Conservation (phyloP, 768 basidiomycete genomes). For the Rhodocollybia butyracea region DNA sequence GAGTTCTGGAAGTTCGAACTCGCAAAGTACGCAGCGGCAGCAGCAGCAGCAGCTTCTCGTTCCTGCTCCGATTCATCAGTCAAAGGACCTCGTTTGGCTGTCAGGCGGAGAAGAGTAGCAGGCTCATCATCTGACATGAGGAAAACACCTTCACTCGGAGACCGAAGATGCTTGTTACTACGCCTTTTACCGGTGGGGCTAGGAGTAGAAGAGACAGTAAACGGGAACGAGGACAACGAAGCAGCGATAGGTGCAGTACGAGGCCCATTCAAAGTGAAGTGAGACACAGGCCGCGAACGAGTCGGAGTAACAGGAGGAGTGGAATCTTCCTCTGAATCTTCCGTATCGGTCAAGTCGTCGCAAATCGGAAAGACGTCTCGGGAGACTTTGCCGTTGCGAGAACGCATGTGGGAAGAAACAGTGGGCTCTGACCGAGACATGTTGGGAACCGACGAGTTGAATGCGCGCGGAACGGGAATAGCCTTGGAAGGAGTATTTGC, state of each 20-base stretch:
- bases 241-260: conserved; percentile 50
- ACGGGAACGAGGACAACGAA: conserved; percentile 33
- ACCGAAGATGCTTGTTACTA: conserved; percentile 47
- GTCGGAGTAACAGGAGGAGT: conserved; percentile 54
- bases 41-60: conserved; percentile 27
- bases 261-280: conserved; percentile 28
- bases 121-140: conserved; percentile 70
- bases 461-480: conserved; percentile 46
- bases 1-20: conserved; percentile 86
- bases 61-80: conserved; percentile 27
- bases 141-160: conserved; percentile 75
- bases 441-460: conserved; percentile 18
- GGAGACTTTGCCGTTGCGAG: conserved; percentile 25
- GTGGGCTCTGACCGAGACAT: conserved; percentile 52
- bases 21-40: conserved; percentile 57
- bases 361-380: conserved; percentile 59
- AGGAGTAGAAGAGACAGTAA: conserved; percentile 37
- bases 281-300: conserved; percentile 31
- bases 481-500: conserved; percentile 41
- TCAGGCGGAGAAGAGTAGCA: conserved; percentile 33
- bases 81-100: conserved; percentile 18
- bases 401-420: conserved; percentile 21
- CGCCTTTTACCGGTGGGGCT: conserved; percentile 28
- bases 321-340: conserved; percentile 29
- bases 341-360: conserved; percentile 63